Conservation (phyloP, 805 yeast species). For the Sugiyamaella lignohabitans region DNA sequence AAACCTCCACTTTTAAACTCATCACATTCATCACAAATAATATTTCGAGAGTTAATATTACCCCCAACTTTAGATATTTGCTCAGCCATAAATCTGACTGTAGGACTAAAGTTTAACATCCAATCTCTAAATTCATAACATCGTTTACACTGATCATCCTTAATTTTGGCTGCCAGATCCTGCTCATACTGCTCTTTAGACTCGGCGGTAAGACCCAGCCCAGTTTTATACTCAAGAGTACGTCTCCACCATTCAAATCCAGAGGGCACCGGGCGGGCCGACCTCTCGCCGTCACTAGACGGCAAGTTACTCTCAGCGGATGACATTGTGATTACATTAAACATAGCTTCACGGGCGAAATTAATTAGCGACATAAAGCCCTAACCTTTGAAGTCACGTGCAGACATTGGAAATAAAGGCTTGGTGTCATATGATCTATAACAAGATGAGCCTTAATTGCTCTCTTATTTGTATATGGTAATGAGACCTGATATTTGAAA, state of each 20-base stretch:
- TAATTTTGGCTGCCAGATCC: constrained; percentile 41
- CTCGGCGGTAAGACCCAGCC: constrained; percentile 52
- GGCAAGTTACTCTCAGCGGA: background rate
- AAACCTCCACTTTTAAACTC: constrained; percentile 87
- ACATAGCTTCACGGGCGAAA: too few relatives aligned
- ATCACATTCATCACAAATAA: constrained; percentile 77
- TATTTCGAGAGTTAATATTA: constrained; percentile 42
- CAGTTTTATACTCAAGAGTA: constrained; percentile 62
- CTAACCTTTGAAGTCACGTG: too few relatives aligned
- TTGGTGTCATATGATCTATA: too few relatives aligned
- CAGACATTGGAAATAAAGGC: too few relatives aligned
- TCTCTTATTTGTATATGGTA: too few relatives aligned
- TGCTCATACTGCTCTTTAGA: constrained; percentile 51
- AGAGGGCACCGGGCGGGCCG: too few relatives aligned
- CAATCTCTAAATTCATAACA: constrained; percentile 77
- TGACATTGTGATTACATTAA: too few relatives aligned
- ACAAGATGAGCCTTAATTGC: too few relatives aligned
- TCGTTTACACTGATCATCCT: constrained; percentile 50
- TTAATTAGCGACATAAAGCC: too few relatives aligned
- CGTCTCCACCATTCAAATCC: constrained; percentile 83
- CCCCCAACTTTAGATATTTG: constrained; percentile 68
- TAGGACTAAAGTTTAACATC: constrained; percentile 68
- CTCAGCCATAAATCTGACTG: constrained; percentile 78
- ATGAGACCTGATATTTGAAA: too few relatives aligned
- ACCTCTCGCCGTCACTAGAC: background rate